Base-by-base conservation (phyloP, 352 stramenopile genomes). In the Globisporangium sylvaticum region DNA sequence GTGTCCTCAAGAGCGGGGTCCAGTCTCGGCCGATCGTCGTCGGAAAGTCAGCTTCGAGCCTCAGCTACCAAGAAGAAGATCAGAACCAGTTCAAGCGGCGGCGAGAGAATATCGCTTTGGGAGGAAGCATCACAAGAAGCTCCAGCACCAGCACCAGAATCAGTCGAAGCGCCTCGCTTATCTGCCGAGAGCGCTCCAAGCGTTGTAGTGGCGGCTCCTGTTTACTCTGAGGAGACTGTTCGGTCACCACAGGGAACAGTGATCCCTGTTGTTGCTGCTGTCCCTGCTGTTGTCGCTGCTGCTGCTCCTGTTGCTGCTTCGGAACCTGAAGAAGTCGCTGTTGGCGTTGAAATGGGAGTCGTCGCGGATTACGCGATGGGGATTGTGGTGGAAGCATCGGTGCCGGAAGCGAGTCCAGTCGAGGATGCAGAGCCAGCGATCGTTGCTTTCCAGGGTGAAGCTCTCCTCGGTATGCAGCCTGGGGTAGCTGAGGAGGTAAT, bases 281-380 rank as follows among this genome's bases (percentile, higher is more conserved):
- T 29, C 12, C 37, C 59, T 9, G 37, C 48, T 24, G 27, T 42
- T 31, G 20, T 25, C 14, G n/a, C 29, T 22, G 44, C 29, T 4
- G 63, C 63, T 15, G 29, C 53, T n/a, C 37, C 25, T 15, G 53
- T 62, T 69, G 55, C 20, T 46, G 59, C 74, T 22, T 32, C 60
- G 20, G 67, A 67, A 20, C 12, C 31, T n/a, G 44, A 44, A 34
- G 67, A 73, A 46, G 63, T 71, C 6, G 68, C 70, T 22, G n/a
- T 65, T 29, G 69, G 72, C 25, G 73, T 83, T 14, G 74, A 83
- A 56, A 64, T 79, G 14, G 78, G 73, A 1, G 67, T 77, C 63
- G 67, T 86, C 56, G 74, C 71, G 29, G 69, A 81, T 65, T 68
- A 77, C 10, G 75, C 74, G 34, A 60, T 81, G 58, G 75, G 75